Percentiles rank a stretch among this genome's conserved stretches.
Conservation (phyloP, 139 green algal species). For the Volvox africanus region DNA sequence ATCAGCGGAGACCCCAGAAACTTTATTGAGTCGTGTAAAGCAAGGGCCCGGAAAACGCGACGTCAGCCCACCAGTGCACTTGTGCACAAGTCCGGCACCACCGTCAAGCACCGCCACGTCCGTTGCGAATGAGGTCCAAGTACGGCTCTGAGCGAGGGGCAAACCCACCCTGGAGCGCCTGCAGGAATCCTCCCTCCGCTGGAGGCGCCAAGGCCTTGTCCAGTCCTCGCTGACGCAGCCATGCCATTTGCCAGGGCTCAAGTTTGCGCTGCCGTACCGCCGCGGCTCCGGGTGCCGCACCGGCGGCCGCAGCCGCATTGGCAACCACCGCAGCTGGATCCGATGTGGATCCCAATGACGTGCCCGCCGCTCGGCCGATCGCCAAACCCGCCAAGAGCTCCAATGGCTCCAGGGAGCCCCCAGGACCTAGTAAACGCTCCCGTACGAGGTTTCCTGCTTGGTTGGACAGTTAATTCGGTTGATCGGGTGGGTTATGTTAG, state of each 20-base stretch:
- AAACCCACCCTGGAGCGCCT: constrained; percentile 10
- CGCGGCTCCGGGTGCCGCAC: background rate
- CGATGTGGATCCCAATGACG: background rate
- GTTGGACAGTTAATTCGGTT: too few species aligned
- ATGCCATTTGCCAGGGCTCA: background rate
- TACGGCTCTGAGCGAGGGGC: constrained; percentile 13
- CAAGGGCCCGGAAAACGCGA: too few species aligned
- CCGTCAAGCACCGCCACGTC: too few species aligned
- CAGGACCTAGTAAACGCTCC: constrained; percentile 39
- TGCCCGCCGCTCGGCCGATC: background rate
- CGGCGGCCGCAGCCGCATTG: background rate
- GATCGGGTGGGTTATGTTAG: too few species aligned
- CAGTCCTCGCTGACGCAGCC: background rate
- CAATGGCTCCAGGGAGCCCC: constrained; percentile 44
- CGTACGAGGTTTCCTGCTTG: constrained; percentile 29
- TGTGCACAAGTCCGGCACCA: too few species aligned
- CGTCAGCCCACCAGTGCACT: too few species aligned
- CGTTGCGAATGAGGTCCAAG: background rate
- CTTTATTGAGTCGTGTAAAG: too few species aligned
- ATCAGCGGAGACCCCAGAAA: too few species aligned
- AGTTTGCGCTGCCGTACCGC: constrained; percentile 4
- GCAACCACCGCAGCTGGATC: background rate
- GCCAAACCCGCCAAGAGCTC: constrained; percentile 39
- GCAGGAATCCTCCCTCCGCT: background rate
- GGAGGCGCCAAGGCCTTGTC: background rate